phyloP scores from a whole-genome alignment of 257 asterid species.

The Fraxinus americana region DNA sequence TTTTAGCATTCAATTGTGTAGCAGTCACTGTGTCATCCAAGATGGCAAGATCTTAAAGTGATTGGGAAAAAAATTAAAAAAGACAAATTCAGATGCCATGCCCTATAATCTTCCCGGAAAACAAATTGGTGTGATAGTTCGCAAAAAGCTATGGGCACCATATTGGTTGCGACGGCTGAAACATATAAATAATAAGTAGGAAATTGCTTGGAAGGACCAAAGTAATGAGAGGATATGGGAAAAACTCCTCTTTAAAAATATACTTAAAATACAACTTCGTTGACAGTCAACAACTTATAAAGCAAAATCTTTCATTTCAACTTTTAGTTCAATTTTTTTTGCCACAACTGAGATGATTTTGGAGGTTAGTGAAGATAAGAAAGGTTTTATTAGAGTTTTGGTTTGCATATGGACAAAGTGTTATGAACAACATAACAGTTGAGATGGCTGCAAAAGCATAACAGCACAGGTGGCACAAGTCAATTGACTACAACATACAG shows the following conservation, averaged over 20 bases:
- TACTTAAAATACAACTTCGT: not conserved
- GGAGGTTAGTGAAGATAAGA: not conserved
- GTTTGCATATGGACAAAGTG: not conserved
- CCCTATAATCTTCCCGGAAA: not conserved
- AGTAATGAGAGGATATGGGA: not conserved
- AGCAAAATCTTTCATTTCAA: not conserved
- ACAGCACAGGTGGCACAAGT: not conserved
- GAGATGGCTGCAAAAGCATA: not conserved
- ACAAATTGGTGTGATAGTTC: not conserved
- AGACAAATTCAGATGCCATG: not conserved
- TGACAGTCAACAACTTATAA: not conserved
- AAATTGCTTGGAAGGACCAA: not conserved
- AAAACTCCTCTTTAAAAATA: not conserved
- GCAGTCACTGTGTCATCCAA: not conserved
- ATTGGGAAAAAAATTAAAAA: not conserved
- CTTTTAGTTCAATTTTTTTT: not conserved
- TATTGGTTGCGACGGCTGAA: not conserved
- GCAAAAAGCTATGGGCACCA: not conserved
- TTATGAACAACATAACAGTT: not conserved
- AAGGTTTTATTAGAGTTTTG: not conserved
- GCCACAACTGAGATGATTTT: not conserved
- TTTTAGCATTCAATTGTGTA: not conserved
- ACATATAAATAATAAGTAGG: not conserved
- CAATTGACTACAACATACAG: not conserved
- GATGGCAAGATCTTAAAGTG: not conserved